These are phyloP conservation scores for Amanita jacksonii DNA, from an alignment of 768 basidiomycete genomes.

Conservation along the genomic window DNA sequence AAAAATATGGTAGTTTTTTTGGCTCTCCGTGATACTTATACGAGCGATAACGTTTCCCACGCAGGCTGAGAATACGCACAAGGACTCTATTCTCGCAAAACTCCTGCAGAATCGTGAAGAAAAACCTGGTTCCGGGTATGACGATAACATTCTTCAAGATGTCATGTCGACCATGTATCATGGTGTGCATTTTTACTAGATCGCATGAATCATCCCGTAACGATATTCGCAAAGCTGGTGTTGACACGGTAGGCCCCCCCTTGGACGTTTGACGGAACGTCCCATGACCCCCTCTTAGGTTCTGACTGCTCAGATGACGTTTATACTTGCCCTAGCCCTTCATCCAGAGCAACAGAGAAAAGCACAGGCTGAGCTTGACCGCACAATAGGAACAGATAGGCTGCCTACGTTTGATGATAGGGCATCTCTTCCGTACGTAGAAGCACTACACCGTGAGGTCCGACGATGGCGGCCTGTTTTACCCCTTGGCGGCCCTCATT, in stretches of 20 bases:
- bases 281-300: too few relatives aligned
- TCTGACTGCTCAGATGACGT: neutral
- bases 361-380: constrained; percentile 10
- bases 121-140: too few relatives aligned
- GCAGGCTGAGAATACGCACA: too few relatives aligned
- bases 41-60: too few relatives aligned
- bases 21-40: too few relatives aligned
- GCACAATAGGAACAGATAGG: constrained; percentile 6
- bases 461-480: constrained; percentile 5
- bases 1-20: too few relatives aligned
- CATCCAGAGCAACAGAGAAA: constrained; percentile 8
- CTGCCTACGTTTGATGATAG: constrained; percentile 6
- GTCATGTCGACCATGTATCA: too few relatives aligned
- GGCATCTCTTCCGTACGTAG: constrained; percentile 5
- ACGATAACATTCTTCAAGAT: too few relatives aligned
- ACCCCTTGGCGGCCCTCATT: neutral
- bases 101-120: neutral
- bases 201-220: neutral
- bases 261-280: too few relatives aligned
- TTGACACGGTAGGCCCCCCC: too few relatives aligned
- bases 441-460: constrained; percentile 3
- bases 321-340: constrained; percentile 6
- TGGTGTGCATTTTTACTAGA: too few relatives aligned
- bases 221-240: neutral
- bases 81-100: neutral